phyloP scores from a whole-genome alignment of 768 basidiomycete genomes.

The Leccinum uliginosum region DNA sequence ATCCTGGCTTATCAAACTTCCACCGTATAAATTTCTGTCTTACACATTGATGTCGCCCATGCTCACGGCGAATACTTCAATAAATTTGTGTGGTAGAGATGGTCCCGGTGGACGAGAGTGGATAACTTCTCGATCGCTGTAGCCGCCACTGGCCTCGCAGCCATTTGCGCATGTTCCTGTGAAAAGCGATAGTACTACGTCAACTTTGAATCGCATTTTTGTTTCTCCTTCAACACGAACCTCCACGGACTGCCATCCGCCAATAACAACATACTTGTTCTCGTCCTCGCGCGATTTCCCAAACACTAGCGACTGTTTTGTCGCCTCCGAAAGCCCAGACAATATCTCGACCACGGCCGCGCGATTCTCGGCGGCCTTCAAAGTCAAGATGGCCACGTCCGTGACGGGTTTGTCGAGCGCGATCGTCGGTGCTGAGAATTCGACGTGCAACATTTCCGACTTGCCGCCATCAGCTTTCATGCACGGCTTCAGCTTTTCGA shows the following conservation, averaged over 20 bases:
- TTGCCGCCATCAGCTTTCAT: not conserved
- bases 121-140: conserved; percentile 5
- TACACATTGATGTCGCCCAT: not conserved
- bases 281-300: conserved; percentile 19
- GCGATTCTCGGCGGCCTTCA: conserved; percentile 25
- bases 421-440: conserved; percentile 12
- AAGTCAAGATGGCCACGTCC: conserved; percentile 10
- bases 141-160: conserved; percentile 5
- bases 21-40: no score
- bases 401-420: conserved; percentile 24
- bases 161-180: conserved; percentile 16
- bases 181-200: not conserved
- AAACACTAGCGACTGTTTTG: conserved; percentile 12
- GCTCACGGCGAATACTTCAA: not conserved
- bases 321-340: conserved; percentile 9
- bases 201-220: not conserved
- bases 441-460: conserved; percentile 18
- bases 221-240: conserved; percentile 8
- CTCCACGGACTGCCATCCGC: conserved; percentile 24
- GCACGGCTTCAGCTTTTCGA: conserved; percentile 1
- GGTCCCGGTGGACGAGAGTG: conserved; percentile 14
- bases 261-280: conserved; percentile 17
- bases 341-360: conserved; percentile 8
- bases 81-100: conserved; percentile 13
- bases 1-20: not conserved